Evolutionary conservation across 768 basidiomycete genomes (phyloP).

Genomic region (Phanerodontia chrysosporium): DNA sequence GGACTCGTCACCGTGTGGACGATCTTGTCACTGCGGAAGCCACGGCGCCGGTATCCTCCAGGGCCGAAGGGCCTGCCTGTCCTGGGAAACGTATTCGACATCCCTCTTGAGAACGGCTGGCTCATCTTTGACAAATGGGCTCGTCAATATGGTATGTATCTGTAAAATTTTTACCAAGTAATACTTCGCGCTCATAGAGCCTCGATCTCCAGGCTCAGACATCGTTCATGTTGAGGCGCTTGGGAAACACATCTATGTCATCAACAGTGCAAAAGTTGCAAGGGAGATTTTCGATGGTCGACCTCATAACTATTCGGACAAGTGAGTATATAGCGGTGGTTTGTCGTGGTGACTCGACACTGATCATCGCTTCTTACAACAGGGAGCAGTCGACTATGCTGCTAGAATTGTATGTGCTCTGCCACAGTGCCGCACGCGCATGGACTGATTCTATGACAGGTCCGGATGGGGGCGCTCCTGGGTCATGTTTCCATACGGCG

Average conservation of each 20-base stretch:
- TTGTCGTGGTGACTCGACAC: not conserved
- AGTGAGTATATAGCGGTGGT: conserved; percentile 4
- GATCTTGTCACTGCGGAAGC: too few relatives aligned
- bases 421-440: not conserved
- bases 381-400: not conserved
- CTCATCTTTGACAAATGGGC: conserved; percentile 21
- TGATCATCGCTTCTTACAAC: not conserved
- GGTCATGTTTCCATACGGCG: conserved; percentile 10
- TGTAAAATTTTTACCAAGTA: too few relatives aligned
- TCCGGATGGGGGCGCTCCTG: conserved; percentile 9
- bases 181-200: too few relatives aligned
- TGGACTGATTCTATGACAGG: not conserved
- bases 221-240: conserved; percentile 13
- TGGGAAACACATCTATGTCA: conserved; percentile 21
- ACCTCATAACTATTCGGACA: conserved; percentile 37
- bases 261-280: conserved; percentile 40
- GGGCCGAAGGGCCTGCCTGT: conserved; percentile 32
- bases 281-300: conserved; percentile 44
- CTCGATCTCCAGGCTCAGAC: conserved; percentile 6
- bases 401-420: not conserved
- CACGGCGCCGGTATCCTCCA: conserved; percentile 18
- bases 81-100: conserved; percentile 30
- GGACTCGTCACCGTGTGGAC: too few relatives aligned
- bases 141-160: conserved; percentile 19
- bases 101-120: conserved; percentile 20